phyloP scores from a whole-genome alignment of 805 yeast species.

The Candida sanyiensis region DNA sequence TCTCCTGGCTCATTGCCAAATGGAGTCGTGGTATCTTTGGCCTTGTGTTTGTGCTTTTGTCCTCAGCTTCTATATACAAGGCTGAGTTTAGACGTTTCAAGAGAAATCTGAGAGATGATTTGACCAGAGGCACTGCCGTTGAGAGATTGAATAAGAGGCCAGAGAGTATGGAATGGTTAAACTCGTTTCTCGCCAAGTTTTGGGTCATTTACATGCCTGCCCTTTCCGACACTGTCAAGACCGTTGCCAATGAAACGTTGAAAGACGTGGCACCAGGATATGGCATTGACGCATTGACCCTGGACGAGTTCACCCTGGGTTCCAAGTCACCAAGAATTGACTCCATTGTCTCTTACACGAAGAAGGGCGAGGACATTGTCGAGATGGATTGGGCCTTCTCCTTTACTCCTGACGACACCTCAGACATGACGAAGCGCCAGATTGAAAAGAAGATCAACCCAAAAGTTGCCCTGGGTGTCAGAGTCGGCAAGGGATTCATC shows the following conservation, averaged over 20 bases:
- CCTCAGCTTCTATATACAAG: constrained; percentile 62
- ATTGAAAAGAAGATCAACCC: constrained; percentile 68
- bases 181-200: constrained; percentile 68
- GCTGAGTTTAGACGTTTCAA: constrained; percentile 72
- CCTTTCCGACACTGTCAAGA: constrained; percentile 66
- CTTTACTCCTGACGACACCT: constrained; percentile 76
- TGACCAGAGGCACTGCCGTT: constrained; percentile 56
- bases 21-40: constrained; percentile 61
- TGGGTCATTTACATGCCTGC: constrained; percentile 91
- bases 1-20: constrained; percentile 63
- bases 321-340: constrained; percentile 74
- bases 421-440: constrained; percentile 76
- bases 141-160: constrained; percentile 56
- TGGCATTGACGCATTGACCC: constrained; percentile 67
- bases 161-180: constrained; percentile 81
- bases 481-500: constrained; percentile 75
- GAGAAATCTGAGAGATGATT: constrained; percentile 69
- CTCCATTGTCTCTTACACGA: constrained; percentile 67
- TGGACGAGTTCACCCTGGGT: constrained; percentile 77
- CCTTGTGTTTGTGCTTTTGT: constrained; percentile 50
- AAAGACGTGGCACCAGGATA: constrained; percentile 75
- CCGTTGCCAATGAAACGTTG: constrained; percentile 60
- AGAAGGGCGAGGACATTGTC: constrained; percentile 56
- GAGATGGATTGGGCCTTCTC: constrained; percentile 85
- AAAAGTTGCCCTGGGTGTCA: constrained; percentile 73